Percentiles rank a stretch among this genome's conserved stretches.
Conservation (phyloP, 345 rosid genomes). For the Salix viminalis region DNA sequence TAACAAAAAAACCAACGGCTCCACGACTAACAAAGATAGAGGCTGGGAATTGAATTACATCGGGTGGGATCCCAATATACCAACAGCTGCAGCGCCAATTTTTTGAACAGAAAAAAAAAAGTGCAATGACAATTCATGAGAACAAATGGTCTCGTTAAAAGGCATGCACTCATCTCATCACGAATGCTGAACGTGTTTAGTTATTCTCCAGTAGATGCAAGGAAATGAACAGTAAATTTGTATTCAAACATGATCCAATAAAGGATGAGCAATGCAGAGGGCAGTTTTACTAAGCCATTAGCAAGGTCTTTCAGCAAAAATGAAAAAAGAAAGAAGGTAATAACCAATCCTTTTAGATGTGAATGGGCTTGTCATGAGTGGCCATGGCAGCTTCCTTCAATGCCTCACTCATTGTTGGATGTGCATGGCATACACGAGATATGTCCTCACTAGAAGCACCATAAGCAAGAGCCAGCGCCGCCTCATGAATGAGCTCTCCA, state of each 20-base stretch:
- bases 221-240: slow-evolving; percentile 16
- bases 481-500: slow-evolving; percentile 97
- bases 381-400: slow-evolving; percentile 99
- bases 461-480: slow-evolving; percentile 75
- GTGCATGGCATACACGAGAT: slow-evolving; percentile 96
- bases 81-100: background rate
- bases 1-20: background rate
- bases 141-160: background rate
- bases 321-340: slow-evolving; percentile 10
- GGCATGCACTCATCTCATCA: background rate
- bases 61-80: background rate
- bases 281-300: slow-evolving; percentile 9
- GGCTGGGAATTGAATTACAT: background rate
- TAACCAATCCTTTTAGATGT: slow-evolving; percentile 38
- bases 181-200: background rate
- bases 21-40: background rate
- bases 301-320: slow-evolving; percentile 16
- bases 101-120: too few relatives aligned
- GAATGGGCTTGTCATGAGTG: slow-evolving; percentile 97
- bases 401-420: slow-evolving; percentile 99
- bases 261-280: slow-evolving; percentile 14
- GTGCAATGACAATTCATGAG: too few relatives aligned
- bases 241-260: slow-evolving; percentile 21
- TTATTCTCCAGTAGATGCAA: background rate
- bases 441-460: slow-evolving; percentile 94